Evolutionary conservation across 208 protist species (phyloP), one percentile per base, ranked within the genome.

Genomic region (Trypanosoma vivax): DNA sequence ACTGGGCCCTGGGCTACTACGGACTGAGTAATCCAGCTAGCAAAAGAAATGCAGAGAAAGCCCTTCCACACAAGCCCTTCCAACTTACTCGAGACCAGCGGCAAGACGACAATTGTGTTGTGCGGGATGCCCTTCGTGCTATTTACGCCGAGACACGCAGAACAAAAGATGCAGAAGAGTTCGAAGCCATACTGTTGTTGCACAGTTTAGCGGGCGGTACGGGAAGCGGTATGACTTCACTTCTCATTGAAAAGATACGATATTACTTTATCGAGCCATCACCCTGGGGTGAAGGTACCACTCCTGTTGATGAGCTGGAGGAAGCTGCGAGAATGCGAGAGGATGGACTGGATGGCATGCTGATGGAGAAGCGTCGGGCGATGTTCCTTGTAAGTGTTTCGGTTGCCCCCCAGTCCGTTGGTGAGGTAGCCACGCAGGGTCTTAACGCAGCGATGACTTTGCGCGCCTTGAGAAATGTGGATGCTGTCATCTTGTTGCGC

Each of bases 1-100:
- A 90, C 59, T 94, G 86, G 83, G 83, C 72, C 1, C 64, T 94
- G 0, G 86, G 86, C 41, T 94, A 90, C 61, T 85, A 90, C 68
- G 81, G 86, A 33, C 54, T 87, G 6, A 63, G 64, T 46, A 33
- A 70, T 37, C 59, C 55, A 24, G 30, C 59, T 28, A 88, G 76
- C 52, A 42, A 58, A 23, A 70, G 76, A n/a, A 50, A 48, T 38
- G 73, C 73, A 43, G 58, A 62, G 24, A 75, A 79, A 27, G 65
- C 63, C 0, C 66, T 60, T 0, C 55, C 61, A 48, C 37, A 61
- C 25, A 60, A 69, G 1, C 70, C 81, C 2, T 90, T 90, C 45
- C 50, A 85, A 79, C 41, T 54, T 80, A 21, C 45, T 24, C 72
- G 72, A 5, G 82, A 79, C 29, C 86, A 94, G 57, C 86, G 86